Evolutionary conservation across 352 stramenopile species (phyloP).

Genomic region (Globisporangium perplexum): DNA sequence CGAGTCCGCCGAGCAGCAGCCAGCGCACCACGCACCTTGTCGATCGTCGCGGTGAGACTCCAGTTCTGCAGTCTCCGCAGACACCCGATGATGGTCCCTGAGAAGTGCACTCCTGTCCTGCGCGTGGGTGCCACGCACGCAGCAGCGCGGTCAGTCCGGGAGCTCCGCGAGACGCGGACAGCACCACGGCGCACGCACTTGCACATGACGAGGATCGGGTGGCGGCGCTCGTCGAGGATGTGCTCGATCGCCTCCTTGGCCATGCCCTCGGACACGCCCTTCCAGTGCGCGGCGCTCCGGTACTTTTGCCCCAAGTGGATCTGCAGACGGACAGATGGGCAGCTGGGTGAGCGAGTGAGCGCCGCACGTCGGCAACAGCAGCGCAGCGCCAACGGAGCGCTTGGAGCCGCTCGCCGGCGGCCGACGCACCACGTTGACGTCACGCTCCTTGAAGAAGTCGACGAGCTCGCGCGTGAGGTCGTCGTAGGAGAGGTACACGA

Average conservation of each 20-base stretch:
- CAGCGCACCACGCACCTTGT: constrained; percentile 42
- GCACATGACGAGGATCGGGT: constrained; percentile 86
- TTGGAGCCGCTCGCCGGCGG: not conserved
- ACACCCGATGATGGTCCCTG: constrained; percentile 78
- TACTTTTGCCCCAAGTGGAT: constrained; percentile 85
- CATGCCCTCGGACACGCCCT: constrained; percentile 79
- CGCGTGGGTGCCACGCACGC: not conserved
- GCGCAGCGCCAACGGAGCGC: no score
- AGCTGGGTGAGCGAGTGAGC: no score
- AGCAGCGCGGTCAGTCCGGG: no score
- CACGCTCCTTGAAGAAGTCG: constrained; percentile 79
- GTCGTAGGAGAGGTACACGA: constrained; percentile 84
- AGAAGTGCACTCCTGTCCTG: constrained; percentile 69
- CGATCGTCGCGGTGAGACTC: constrained; percentile 83
- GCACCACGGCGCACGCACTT: constrained; percentile 39
- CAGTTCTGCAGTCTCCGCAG: constrained; percentile 80
- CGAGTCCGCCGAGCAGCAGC: no score
- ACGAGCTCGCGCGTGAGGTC: constrained; percentile 70
- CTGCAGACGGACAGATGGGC: constrained; percentile 15
- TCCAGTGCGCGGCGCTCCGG: constrained; percentile 54
- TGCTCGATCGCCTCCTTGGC: constrained; percentile 82
- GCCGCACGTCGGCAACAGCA: no score
- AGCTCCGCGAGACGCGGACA: no score
- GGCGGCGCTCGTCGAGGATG: constrained; percentile 71
- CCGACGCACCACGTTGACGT: constrained; percentile 59